Evolutionary conservation across 768 basidiomycete species (phyloP).

Genomic region (Termitomyces sp.): DNA sequence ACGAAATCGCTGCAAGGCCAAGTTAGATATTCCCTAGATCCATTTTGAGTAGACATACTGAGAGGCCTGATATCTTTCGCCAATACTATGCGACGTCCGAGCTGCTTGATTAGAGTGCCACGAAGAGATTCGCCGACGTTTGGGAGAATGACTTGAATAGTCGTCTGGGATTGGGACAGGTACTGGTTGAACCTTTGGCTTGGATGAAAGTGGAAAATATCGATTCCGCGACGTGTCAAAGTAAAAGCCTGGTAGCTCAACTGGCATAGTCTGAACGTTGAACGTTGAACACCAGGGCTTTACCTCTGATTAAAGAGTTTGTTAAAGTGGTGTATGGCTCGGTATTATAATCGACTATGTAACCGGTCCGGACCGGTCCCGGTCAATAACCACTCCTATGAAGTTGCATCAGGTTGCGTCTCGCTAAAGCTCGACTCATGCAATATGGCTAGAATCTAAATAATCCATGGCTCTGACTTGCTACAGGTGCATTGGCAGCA

Average conservation of each 20-base stretch:
- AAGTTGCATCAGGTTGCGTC: not conserved
- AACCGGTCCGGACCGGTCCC: too few species aligned
- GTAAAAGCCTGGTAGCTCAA: conserved; percentile 54
- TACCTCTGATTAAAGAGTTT: too few species aligned
- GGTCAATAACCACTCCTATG: too few species aligned
- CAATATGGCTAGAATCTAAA: too few species aligned
- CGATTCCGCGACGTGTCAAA: conserved; percentile 51
- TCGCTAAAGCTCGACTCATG: not conserved
- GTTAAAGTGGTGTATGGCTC: too few species aligned
- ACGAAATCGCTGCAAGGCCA: conserved; percentile 35
- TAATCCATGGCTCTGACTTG: not conserved
- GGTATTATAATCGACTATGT: too few species aligned
- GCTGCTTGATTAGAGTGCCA: conserved; percentile 19
- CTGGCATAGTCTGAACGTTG: conserved; percentile 36
- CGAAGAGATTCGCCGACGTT: conserved; percentile 15
- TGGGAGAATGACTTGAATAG: conserved; percentile 5
- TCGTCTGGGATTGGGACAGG: not conserved
- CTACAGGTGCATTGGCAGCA: not conserved
- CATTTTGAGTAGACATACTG: conserved; percentile 17
- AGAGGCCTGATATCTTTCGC: conserved; percentile 14
- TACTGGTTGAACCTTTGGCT: conserved; percentile 23
- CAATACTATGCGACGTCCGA: conserved; percentile 13
- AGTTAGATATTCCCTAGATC: not conserved
- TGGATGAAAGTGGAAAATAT: conserved; percentile 55
- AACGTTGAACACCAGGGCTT: too few species aligned